Base-by-base conservation (phyloP, 352 stramenopile genomes). In the Lagenidium sp. region DNA sequence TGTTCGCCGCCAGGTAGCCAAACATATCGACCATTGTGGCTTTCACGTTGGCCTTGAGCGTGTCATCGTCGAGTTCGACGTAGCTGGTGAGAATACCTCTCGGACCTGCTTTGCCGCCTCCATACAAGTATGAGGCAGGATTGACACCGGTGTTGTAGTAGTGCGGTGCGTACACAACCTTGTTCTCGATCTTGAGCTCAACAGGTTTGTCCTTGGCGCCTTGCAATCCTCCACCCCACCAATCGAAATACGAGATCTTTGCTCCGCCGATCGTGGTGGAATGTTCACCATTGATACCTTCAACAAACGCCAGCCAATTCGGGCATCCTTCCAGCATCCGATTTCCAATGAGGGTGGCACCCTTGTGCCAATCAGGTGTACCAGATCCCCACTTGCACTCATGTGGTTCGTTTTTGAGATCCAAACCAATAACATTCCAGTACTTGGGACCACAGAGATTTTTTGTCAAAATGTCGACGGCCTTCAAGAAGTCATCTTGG, bases 361-460 rank as follows among this genome's bases (percentile, higher is more conserved):
- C 79, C 2, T 64, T 25, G 12, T 78, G 60, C 34, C 84, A 91
- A 46, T 91, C 79, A n/a, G 60, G 47, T 8, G 75, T 62, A 11
- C 63, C 55, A 2, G 71, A 76, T 4, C 79, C 79, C 79, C 79
- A 92, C 34, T 69, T 68, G 4, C 70, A 69, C 12, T 56, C 58
- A 30, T 78, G 46, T 10, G 79, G 79, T 38, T 89, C 79, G 43
- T 92, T 92, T 43, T 92, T 92, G 11, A 92, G 50, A 44, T 92
- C 79, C 1, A 91, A 46, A 0, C 79, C 79, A 36, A 91, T 70
- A 35, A 91, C 57, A 44, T 91, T 91, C 79, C 79, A 92, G 47
- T 88, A 89, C 4, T 74, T 46, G 12, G 68, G 16, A 7, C 51
- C 50, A 38, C 79, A 92, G 8, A 92, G 54, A 1, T 68, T 63